These are phyloP conservation scores for Neoboletus subvelutipes DNA, from an alignment of 768 basidiomycete genomes.

Conservation along the genomic window DNA sequence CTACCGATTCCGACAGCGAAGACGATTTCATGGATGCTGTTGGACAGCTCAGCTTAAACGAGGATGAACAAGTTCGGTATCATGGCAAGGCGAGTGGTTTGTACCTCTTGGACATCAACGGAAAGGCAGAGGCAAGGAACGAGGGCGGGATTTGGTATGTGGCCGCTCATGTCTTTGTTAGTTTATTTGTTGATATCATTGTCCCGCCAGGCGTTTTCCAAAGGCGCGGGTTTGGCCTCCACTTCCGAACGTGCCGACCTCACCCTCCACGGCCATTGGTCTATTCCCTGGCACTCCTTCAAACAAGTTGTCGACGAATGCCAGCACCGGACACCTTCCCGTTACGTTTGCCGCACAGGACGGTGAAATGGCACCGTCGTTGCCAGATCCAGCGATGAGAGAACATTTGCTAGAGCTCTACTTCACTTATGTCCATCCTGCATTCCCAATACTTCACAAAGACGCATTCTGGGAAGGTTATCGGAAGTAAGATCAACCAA, in stretches of 20 bases:
- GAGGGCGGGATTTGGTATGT: constrained; percentile 74
- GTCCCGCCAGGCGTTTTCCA: constrained; percentile 65
- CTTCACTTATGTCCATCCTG: constrained; percentile 78
- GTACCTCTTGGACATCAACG: constrained; percentile 64
- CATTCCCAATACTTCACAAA: constrained; percentile 77
- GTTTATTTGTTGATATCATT: constrained; percentile 18
- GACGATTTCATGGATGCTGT: constrained; percentile 65
- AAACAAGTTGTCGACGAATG: constrained; percentile 8
- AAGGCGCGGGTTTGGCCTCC: constrained; percentile 90
- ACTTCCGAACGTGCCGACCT: constrained; percentile 30
- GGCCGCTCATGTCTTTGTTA: constrained; percentile 1
- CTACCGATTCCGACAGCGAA: constrained; percentile 39
- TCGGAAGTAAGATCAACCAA: constrained; percentile 33
- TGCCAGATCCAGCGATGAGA: constrained; percentile 63
- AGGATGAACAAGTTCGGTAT: constrained; percentile 81
- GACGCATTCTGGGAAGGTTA: constrained; percentile 63
- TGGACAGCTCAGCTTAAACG: constrained; percentile 85
- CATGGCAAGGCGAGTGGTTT: constrained; percentile 85
- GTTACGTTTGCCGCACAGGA: constrained; percentile 28
- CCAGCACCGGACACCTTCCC: constrained; percentile 9
- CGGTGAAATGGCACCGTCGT: constrained; percentile 38
- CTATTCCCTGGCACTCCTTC: constrained; percentile 1
- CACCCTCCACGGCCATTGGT: constrained; percentile 9
- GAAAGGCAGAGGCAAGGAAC: constrained; percentile 61
- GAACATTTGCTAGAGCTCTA: constrained; percentile 73